Base-by-base conservation (phyloP, 2,329 filamentous ascomycete species). In the Botrytis porri region DNA sequence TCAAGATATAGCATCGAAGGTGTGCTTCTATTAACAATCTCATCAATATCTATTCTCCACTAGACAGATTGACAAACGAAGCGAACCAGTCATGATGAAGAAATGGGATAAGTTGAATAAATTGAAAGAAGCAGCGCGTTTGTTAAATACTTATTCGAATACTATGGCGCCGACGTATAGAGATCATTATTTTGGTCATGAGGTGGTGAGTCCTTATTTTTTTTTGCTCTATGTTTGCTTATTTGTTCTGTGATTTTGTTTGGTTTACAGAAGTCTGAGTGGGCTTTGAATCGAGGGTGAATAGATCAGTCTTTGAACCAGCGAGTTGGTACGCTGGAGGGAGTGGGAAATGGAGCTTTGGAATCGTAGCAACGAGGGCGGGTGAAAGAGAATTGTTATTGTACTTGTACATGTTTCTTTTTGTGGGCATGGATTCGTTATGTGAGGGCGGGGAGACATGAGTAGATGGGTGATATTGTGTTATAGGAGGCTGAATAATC, bases 151-250 rank as follows among this genome's bases (percentile, higher is more conserved):
- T 10, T 41, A 6, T 54, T 67, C 48, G 7, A 8, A 3, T 25
- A 29, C 37, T 39, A 71, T 71, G 69, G 69, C 69, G 20, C 57
- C 69, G 16, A 71, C 69, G 16, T 71, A 71, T 25, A 61, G 69
- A 8, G 69, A 71, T 29, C 69, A 71, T 54, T 71, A 71, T 32
- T 64, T 54, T 65, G 18, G 35, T 29, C 69, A 71, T 54, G 18
- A 29, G 10, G 43, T 51, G 41, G 69, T 71, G 35, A 65, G 69
- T 71, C n/a, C n/a, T n/a, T 57, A 20, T 29, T 51, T 39, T 5
- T 20, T 29, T 29, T 62, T 37, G 16, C n/a, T 32, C 18, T 57
- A 3, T 54, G 48, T n/a, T 57, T 29, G 10, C n/a, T n/a, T n/a
- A n/a, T n/a, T 14, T n/a, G 45, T 48, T 48, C 22, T 48, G 45